These are phyloP conservation scores for Collybia sordida DNA, from an alignment of 768 basidiomycete species.

Conservation along the genomic window DNA sequence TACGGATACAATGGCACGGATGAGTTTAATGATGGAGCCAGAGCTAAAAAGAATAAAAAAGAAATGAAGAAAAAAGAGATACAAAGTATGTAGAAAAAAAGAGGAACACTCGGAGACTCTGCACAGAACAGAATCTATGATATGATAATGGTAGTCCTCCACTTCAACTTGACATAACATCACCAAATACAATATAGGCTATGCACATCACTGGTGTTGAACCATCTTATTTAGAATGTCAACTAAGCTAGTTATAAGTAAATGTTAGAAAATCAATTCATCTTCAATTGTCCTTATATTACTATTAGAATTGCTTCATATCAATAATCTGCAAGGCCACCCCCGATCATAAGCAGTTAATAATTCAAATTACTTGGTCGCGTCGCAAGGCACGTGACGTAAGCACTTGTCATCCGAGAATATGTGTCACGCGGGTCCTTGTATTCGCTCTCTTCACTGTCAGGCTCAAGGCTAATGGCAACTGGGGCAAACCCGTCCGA, in stretches of 20 bases:
- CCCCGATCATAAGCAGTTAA: too few relatives aligned
- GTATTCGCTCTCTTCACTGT: background rate
- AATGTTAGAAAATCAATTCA: too few relatives aligned
- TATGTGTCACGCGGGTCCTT: too few relatives aligned
- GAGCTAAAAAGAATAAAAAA: slow-evolving; percentile 1
- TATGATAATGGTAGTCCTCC: background rate
- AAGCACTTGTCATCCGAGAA: background rate
- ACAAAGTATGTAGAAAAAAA: background rate
- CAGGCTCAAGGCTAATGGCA: slow-evolving; percentile 7
- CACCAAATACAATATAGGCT: slow-evolving; percentile 10
- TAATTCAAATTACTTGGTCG: too few relatives aligned
- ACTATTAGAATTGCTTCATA: too few relatives aligned
- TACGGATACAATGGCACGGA: slow-evolving; percentile 6
- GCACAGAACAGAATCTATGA: background rate
- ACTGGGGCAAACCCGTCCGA: slow-evolving; percentile 12
- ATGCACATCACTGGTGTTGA: too few relatives aligned
- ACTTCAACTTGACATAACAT: slow-evolving; percentile 20
- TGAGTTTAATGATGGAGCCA: background rate
- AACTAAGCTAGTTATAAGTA: too few relatives aligned
- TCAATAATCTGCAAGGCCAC: too few relatives aligned
- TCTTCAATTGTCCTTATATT: too few relatives aligned
- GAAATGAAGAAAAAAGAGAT: background rate
- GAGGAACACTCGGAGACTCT: background rate
- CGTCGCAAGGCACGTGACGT: slow-evolving; percentile 9
- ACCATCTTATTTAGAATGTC: too few relatives aligned